Percentiles rank a stretch among this genome's conserved stretches.
phyloP scores from a whole-genome alignment of 1,139 yeast species.

The Nematodospora anomalae region DNA sequence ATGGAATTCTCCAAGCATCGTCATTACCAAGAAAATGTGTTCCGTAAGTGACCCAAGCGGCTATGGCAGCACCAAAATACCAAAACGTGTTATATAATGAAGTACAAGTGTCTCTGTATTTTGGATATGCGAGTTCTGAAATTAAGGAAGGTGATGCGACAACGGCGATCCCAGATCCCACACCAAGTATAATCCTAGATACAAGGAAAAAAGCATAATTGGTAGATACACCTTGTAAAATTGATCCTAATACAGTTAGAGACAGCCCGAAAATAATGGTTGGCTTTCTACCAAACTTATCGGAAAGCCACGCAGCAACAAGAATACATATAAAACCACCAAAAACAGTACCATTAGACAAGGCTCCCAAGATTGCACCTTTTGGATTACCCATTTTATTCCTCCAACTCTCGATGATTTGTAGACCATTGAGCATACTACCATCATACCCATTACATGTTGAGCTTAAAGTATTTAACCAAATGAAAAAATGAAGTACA shows the following conservation, averaged over 20 bases:
- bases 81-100: constrained; percentile 50
- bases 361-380: constrained; percentile 47
- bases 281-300: constrained; percentile 35
- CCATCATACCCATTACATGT: constrained; percentile 56
- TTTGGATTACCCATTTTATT: constrained; percentile 38
- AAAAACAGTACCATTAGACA: constrained; percentile 34
- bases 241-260: constrained; percentile 35
- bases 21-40: constrained; percentile 31
- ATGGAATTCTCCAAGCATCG: constrained; percentile 47
- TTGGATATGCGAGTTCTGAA: constrained; percentile 47
- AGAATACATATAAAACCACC: constrained; percentile 23
- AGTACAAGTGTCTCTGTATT: constrained; percentile 48
- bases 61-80: constrained; percentile 54
- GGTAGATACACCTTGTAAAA: constrained; percentile 43
- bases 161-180: constrained; percentile 38
- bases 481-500: constrained; percentile 33
- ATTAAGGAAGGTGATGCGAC: constrained; percentile 44
- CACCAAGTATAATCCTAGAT: constrained; percentile 41
- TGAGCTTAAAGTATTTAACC: constrained; percentile 43
- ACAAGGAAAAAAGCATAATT: constrained; percentile 40
- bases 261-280: constrained; percentile 28
- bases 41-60: constrained; percentile 56
- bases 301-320: constrained; percentile 25
- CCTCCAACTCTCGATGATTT: constrained; percentile 40
- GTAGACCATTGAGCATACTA: constrained; percentile 52